Conservation (phyloP, 73 alveolate species). For the Breviolum minutum region DNA sequence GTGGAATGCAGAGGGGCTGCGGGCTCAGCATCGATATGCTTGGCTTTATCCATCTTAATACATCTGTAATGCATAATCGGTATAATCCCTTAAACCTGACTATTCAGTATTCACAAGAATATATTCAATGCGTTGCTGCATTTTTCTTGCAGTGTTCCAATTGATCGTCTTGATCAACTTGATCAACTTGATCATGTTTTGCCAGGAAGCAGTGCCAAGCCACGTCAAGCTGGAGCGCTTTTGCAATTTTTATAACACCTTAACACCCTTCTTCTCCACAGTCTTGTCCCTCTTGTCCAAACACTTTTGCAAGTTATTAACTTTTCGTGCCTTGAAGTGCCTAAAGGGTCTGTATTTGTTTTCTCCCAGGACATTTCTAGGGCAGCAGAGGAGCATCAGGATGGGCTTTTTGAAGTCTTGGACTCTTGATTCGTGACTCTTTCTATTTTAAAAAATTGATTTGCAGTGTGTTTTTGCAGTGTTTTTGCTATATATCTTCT, state of each 20-base stretch:
- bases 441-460: too few species aligned
- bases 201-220: conserved; percentile 44
- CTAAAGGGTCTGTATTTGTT: too few species aligned
- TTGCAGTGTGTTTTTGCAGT: neutral
- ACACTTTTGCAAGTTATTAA: neutral
- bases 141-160: too few species aligned
- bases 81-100: too few species aligned
- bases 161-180: neutral
- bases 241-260: neutral
- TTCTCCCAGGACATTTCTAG: conserved; percentile 42
- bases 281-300: neutral
- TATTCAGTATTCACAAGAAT: too few species aligned
- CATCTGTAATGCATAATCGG: too few species aligned
- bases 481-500: too few species aligned
- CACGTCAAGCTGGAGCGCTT: conserved; percentile 52
- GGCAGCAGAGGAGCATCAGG: conserved; percentile 90
- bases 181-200: neutral
- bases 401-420: neutral
- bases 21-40: neutral
- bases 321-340: too few species aligned
- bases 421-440: too few species aligned
- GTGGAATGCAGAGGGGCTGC: conserved; percentile 60
- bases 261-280: neutral
- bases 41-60: too few species aligned
- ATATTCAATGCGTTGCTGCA: too few species aligned